phyloP scores from a whole-genome alignment of 2,329 filamentous ascomycete species.

The Fusarium sp. region DNA sequence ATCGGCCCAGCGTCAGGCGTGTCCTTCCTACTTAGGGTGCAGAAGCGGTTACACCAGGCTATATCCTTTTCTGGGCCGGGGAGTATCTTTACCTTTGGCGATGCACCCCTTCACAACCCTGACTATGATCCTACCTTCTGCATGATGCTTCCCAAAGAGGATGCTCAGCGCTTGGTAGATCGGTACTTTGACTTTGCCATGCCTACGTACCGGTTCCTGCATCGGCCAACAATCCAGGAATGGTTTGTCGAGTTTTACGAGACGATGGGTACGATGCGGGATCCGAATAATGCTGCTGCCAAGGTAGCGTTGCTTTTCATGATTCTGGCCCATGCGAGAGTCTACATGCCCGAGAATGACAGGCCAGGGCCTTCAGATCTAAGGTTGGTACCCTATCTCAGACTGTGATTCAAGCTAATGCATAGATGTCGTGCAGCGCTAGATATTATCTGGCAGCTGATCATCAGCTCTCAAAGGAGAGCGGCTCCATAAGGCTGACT shows the following conservation, averaged over 20 bases:
- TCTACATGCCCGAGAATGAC: slow-evolving; percentile 51
- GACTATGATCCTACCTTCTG: slow-evolving; percentile 52
- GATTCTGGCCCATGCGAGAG: slow-evolving; percentile 62
- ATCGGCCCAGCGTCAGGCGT: slow-evolving; percentile 49
- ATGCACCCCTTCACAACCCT: slow-evolving; percentile 57
- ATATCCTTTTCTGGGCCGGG: slow-evolving; percentile 44
- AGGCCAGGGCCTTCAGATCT: slow-evolving; percentile 41
- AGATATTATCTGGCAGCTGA: slow-evolving; percentile 48
- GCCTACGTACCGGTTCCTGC: slow-evolving; percentile 66
- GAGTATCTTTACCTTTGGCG: slow-evolving; percentile 61
- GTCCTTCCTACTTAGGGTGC: slow-evolving; percentile 47
- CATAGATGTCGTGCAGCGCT: slow-evolving; percentile 4
- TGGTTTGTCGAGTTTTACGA: slow-evolving; percentile 59
- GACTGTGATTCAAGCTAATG: fast-evolving
- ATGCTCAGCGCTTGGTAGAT: slow-evolving; percentile 53
- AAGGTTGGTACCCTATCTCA: slow-evolving; percentile 7
- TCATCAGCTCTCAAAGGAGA: slow-evolving; percentile 53
- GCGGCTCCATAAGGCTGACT: slow-evolving; percentile 52
- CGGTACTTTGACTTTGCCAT: slow-evolving; percentile 68
- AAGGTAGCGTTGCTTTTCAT: slow-evolving; percentile 60
- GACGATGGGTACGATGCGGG: slow-evolving; percentile 46
- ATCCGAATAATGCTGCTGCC: slow-evolving; percentile 35
- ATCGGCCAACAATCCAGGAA: slow-evolving; percentile 61
- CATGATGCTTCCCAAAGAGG: slow-evolving; percentile 54
- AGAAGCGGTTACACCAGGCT: slow-evolving; percentile 47